Conservation (phyloP, 768 basidiomycete species). For the Lentinula edodes region DNA sequence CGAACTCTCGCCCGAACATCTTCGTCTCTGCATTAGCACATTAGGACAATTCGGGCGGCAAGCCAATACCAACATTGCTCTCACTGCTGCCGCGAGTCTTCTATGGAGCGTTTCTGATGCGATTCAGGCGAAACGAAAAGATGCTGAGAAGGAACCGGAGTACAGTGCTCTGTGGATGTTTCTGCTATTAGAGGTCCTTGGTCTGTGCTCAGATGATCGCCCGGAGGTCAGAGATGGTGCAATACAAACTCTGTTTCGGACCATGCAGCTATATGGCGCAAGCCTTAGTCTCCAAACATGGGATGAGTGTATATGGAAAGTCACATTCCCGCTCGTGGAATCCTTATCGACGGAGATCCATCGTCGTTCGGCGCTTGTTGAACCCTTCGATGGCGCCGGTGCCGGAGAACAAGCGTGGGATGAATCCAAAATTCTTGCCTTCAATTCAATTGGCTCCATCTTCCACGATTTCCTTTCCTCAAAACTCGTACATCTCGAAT, state of each 20-base stretch:
- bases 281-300: slow-evolving; percentile 79
- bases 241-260: slow-evolving; percentile 92
- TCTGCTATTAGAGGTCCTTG: slow-evolving; percentile 76
- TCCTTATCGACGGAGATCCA: slow-evolving; percentile 56
- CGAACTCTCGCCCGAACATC: slow-evolving; percentile 70
- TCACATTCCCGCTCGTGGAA: slow-evolving; percentile 84
- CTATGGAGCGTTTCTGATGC: slow-evolving; percentile 97
- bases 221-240: slow-evolving; percentile 91
- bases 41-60: slow-evolving; percentile 90
- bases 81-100: slow-evolving; percentile 89
- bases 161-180: slow-evolving; percentile 94
- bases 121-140: slow-evolving; percentile 78
- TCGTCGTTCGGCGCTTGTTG: slow-evolving; percentile 19
- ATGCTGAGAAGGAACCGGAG: slow-evolving; percentile 54
- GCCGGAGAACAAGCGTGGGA: slow-evolving; percentile 59
- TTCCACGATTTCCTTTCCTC: slow-evolving; percentile 73
- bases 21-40: slow-evolving; percentile 85
- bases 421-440: slow-evolving; percentile 81
- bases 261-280: slow-evolving; percentile 89
- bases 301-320: slow-evolving; percentile 88
- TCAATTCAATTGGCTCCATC: slow-evolving; percentile 80
- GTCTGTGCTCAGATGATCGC: slow-evolving; percentile 74
- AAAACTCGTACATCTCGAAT: slow-evolving; percentile 67
- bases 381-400: slow-evolving; percentile 1
- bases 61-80: slow-evolving; percentile 85